Base-by-base conservation (phyloP, 192 early-diverging fungal genomes). In the Podila minutissima region DNA sequence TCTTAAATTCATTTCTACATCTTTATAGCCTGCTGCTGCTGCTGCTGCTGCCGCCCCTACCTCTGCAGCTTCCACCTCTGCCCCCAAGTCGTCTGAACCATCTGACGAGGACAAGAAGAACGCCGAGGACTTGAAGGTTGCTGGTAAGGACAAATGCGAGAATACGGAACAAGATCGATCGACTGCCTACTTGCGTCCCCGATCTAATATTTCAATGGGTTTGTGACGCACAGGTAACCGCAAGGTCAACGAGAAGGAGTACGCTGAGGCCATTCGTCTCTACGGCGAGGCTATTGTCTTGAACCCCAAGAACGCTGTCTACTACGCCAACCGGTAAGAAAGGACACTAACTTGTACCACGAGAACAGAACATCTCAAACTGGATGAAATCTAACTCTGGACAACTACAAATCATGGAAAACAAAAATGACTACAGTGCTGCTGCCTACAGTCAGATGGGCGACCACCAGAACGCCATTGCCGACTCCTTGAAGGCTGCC, bases 251-350 rank as follows among this genome's bases (percentile, higher is more conserved):
- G 90, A 92, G 49, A 94, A 93, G 79, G 89, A 98, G 50, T 98
- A 92, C 69, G 78, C 87, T 19, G 91, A 92, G 75, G 97, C 98
- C 62, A 94, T 98, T 68, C 86, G 86, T 38, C 85, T 95, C 17
- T 99, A 99, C 88, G 92, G 93, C 49, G 89, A 95, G 81, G 98
- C 98, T 55, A 98, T 99, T 72, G 91, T 83, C 48, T 83, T 97
- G 26, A 92, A 97, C 73, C 64, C 74, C 15, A 87, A 87, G 66
- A 96, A 96, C 72, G 95, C 97, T 29, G 94, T 99, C n/a, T 99
- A 95, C 88, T 98, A 94, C 75, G 93, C 95, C 19, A 99, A 99
- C 90, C 88, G 97, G 92, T 95, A 86, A 59, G 66, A 24, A 46
- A 24, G 22, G n/a, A 55, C 3, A 9, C 53, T 3, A 0, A n/a